Conservation (phyloP, 345 rosid genomes). For the Lumnitzera racemosa region DNA sequence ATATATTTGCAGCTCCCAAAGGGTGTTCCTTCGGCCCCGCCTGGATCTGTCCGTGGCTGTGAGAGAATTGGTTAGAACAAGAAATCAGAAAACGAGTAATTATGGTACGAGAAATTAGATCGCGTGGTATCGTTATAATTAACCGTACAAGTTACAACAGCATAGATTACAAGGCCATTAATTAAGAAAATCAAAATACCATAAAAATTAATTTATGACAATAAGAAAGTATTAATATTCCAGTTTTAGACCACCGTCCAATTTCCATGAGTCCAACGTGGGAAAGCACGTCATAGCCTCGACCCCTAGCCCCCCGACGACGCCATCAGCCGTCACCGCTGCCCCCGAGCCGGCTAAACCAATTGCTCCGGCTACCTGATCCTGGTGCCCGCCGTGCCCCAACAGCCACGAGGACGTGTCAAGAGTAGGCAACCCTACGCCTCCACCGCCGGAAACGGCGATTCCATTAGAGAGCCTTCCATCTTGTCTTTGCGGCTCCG, state of each 20-base stretch:
- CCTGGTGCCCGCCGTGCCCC: slow-evolving; percentile 20
- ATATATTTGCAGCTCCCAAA: too few species aligned
- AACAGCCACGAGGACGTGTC: slow-evolving; percentile 52
- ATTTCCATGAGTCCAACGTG: slow-evolving; percentile 74
- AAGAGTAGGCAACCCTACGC: slow-evolving; percentile 35
- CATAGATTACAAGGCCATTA: too few species aligned
- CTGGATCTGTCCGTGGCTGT: too few species aligned
- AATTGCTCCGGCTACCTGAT: slow-evolving; percentile 3
- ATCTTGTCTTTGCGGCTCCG: slow-evolving; percentile 38
- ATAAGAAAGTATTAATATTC: not conserved
- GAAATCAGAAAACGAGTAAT: too few species aligned
- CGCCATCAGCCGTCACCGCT: not conserved
- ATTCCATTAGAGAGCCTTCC: slow-evolving; percentile 1
- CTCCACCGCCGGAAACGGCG: slow-evolving; percentile 4
- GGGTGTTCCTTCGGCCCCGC: too few species aligned
- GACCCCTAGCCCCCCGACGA: slow-evolving; percentile 20
- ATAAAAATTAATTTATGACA: too few species aligned
- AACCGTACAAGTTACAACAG: too few species aligned
- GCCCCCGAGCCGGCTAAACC: not conserved
- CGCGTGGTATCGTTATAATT: too few species aligned
- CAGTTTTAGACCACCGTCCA: not conserved
- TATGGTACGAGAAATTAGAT: too few species aligned
- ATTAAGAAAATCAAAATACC: too few species aligned
- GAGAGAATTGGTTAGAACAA: too few species aligned
- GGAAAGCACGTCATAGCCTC: slow-evolving; percentile 43